Base-by-base conservation (phyloP, 2,329 filamentous ascomycete genomes). In the Trichocomaceae sp. region DNA sequence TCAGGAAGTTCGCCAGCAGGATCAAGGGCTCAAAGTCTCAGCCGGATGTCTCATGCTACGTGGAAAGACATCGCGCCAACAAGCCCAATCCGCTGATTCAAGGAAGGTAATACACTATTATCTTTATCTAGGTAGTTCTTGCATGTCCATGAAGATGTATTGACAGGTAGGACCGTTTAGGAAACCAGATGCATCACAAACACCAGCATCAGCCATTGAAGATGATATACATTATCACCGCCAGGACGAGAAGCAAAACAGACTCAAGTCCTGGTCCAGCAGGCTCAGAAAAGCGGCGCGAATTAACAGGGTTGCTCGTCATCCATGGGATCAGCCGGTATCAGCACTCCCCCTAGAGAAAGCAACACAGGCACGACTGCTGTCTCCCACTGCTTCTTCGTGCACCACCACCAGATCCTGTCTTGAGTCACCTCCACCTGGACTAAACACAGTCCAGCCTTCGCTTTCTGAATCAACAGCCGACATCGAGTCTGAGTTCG, bases 401-500 rank as follows among this genome's bases (percentile, higher is more conserved):
- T 45, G 29, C 13, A 31, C 39, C 17, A 26, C 41, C 6, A 26
- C 15, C n/a, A n/a, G n/a, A n/a, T 22, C 50, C 13, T 19, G 22
- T 12, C 17, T 19, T 4, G 12, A 10, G 17, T 42, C 39, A 42
- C 39, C 50, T 37, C 41, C 50, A 23, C 41, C 26, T 22, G 49
- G 13, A 17, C 17, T 20, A 26, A 1, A 31, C 23, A 5, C 22
- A 12, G 15, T 6, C 10, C 44, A 47, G 15, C 51, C 22, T 7
- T 47, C 51, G 15, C 31, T 53, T 5, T 53, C 51, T 12, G 44
- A 47, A 26, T 19, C 51, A 39, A 53, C 51, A 15, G 51, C 44
- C 17, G 51, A 53, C 19, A 19, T 53, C 35, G 51, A 53, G 17
- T 26, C 51, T 12, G 44, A 53, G 3, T 53, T 53, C 31, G 51